Percentiles rank a stretch among this genome's conserved stretches.
These are phyloP conservation scores for Physcomitrellopsis africana DNA, from an alignment of 225 moss, liverwort and hornwort genomes.

Conservation along the genomic window DNA sequence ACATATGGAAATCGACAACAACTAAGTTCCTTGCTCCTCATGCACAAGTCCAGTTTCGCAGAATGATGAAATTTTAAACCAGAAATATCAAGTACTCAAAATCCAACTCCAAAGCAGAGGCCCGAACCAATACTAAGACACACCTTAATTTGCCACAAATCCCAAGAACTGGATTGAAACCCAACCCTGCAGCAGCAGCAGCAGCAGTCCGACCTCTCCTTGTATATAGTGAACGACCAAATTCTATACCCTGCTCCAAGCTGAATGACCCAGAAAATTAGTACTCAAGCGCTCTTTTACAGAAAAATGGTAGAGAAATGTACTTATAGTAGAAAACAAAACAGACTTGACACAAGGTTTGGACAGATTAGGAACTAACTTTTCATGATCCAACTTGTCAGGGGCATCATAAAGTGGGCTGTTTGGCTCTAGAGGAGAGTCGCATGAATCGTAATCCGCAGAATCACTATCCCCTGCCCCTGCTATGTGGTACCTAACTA, in stretches of 20 bases:
- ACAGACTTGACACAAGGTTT: neutral
- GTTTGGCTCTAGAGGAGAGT: conserved; percentile 97
- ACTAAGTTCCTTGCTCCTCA: neutral
- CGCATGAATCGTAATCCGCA: conserved; percentile 97
- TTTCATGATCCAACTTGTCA: conserved; percentile 78
- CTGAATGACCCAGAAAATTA: conserved; percentile 66
- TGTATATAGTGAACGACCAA: conserved; percentile 64
- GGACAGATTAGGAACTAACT: conserved; percentile 44
- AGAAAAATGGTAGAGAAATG: neutral
- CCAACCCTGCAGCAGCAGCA: conserved; percentile 39
- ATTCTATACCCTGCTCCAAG: conserved; percentile 85
- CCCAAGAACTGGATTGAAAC: conserved; percentile 63
- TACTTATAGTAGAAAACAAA: neutral
- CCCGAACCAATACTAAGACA: conserved; percentile 19
- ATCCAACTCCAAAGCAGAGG: conserved; percentile 15
- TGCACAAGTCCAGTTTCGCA: neutral
- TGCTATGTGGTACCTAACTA: conserved; percentile 97
- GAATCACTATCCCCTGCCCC: conserved; percentile 98
- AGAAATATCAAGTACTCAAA: neutral
- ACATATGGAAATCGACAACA: conserved; percentile 2
- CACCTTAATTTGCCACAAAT: conserved; percentile 87
- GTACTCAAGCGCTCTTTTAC: conserved; percentile 1
- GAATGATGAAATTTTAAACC: neutral
- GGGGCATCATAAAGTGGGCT: conserved; percentile 88
- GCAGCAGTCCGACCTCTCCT: conserved; percentile 76